Evolutionary conservation across 2,329 filamentous ascomycete genomes (phyloP).

Genomic region (Cadophora gregata): DNA sequence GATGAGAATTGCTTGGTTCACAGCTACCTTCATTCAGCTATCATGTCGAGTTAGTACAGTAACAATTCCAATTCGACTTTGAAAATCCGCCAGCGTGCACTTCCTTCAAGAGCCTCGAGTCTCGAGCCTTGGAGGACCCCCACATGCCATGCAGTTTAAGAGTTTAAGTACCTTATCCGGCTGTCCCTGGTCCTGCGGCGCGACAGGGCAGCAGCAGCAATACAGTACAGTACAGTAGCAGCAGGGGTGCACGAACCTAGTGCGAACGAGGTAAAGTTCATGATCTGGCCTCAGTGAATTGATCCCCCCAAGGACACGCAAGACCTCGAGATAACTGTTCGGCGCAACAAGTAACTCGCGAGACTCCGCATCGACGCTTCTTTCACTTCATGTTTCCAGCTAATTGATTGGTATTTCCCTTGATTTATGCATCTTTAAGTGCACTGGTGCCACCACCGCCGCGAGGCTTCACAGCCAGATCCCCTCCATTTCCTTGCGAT

Average conservation of each 20-base stretch:
- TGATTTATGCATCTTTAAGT: slow-evolving; percentile 39
- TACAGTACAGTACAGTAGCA: background rate
- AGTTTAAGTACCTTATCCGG: too few relatives aligned
- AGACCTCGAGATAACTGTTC: background rate
- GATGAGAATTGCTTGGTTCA: too few relatives aligned
- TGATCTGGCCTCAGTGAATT: slow-evolving; percentile 22
- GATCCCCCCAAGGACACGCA: slow-evolving; percentile 1
- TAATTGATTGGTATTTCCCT: slow-evolving; percentile 26
- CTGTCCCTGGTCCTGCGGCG: background rate
- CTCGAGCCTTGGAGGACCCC: background rate
- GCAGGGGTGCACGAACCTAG: slow-evolving; percentile 10
- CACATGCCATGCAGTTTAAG: background rate
- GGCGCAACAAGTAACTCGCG: slow-evolving; percentile 20
- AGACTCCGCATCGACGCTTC: slow-evolving; percentile 12
- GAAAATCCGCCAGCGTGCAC: too few relatives aligned
- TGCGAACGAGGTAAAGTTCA: slow-evolving; percentile 16
- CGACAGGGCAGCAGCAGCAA: too few relatives aligned
- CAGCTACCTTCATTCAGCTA: background rate
- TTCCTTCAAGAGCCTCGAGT: background rate
- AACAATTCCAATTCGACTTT: too few relatives aligned
- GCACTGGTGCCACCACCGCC: slow-evolving; percentile 24
- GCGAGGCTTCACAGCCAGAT: slow-evolving; percentile 30
- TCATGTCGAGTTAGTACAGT: background rate
- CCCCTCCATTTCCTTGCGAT: background rate
- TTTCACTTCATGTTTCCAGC: slow-evolving; percentile 24